Evolutionary conservation across 768 basidiomycete genomes (phyloP).

Genomic region (Pisolithus microcarpus): DNA sequence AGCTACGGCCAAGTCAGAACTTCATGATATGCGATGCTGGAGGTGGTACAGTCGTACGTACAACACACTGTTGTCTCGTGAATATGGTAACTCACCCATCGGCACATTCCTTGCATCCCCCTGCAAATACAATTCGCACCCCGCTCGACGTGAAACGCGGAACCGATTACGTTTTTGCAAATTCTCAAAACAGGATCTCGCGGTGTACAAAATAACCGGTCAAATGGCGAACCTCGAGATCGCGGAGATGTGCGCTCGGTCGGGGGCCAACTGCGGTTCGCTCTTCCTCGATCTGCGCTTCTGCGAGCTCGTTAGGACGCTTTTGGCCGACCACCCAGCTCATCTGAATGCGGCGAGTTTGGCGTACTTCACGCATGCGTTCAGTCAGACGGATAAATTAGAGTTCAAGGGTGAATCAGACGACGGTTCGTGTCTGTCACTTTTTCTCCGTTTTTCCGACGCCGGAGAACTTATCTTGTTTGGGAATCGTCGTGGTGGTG

Average conservation of each 20-base stretch:
- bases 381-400: constrained; percentile 84
- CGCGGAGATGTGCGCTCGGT: constrained; percentile 83
- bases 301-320: constrained; percentile 68
- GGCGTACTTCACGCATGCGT: constrained; percentile 85
- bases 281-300: constrained; percentile 85
- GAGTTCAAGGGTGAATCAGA: constrained; percentile 65
- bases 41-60: constrained; percentile 64
- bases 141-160: not conserved
- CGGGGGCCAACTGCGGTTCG: constrained; percentile 82
- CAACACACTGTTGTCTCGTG: not conserved
- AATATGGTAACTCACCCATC: not conserved
- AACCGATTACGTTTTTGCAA: not conserved
- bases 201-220: constrained; percentile 75
- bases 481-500: not conserved
- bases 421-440: constrained; percentile 47
- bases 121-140: not conserved
- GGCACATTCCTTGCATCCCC: not conserved
- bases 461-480: not conserved
- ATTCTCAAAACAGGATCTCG: constrained; percentile 31
- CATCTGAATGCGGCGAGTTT: constrained; percentile 77
- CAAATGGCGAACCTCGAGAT: constrained; percentile 79
- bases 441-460: not conserved
- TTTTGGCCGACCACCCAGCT: constrained; percentile 76
- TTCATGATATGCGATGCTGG: constrained; percentile 93
- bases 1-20: constrained; percentile 70